These are phyloP conservation scores for Fomitopsis pinicola DNA, from an alignment of 1,284 basidiomycete genomes.

Conservation along the genomic window DNA sequence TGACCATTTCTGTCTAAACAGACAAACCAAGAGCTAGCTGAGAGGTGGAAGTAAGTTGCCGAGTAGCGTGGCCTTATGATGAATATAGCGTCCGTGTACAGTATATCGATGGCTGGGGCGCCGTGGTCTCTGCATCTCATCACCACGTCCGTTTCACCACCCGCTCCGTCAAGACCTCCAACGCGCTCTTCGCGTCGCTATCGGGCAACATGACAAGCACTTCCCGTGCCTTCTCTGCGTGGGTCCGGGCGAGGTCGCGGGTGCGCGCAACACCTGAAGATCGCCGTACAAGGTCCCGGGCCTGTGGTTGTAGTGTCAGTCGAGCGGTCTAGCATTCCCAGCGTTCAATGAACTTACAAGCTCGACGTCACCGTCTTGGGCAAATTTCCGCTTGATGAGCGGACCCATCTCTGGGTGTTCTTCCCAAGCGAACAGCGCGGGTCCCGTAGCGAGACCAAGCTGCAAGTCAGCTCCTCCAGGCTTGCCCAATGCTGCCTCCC, in stretches of 20 bases:
- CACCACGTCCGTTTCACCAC: slow-evolving; percentile 57
- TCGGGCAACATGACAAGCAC: slow-evolving; percentile 74
- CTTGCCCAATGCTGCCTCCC: slow-evolving; percentile 71
- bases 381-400: slow-evolving; percentile 84
- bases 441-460: slow-evolving; percentile 88
- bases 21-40: background rate
- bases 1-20: background rate
- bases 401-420: slow-evolving; percentile 81
- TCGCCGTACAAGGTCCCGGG: slow-evolving; percentile 66
- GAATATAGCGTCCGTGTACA: slow-evolving; percentile 4
- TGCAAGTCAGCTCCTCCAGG: slow-evolving; percentile 85
- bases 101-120: slow-evolving; percentile 4
- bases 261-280: slow-evolving; percentile 83
- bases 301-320: slow-evolving; percentile 38
- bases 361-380: slow-evolving; percentile 81
- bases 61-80: background rate
- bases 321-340: slow-evolving; percentile 4
- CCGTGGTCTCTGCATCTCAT: slow-evolving; percentile 13
- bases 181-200: slow-evolving; percentile 73
- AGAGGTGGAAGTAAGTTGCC: background rate
- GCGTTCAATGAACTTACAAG: slow-evolving; percentile 42
- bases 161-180: slow-evolving; percentile 62
- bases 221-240: slow-evolving; percentile 76
- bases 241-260: slow-evolving; percentile 69
- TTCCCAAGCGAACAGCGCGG: slow-evolving; percentile 93